Percentiles rank a stretch among this genome's conserved stretches.
Evolutionary conservation across 2,329 filamentous ascomycete species (phyloP).

Genomic region (Hypoxylon sp.): DNA sequence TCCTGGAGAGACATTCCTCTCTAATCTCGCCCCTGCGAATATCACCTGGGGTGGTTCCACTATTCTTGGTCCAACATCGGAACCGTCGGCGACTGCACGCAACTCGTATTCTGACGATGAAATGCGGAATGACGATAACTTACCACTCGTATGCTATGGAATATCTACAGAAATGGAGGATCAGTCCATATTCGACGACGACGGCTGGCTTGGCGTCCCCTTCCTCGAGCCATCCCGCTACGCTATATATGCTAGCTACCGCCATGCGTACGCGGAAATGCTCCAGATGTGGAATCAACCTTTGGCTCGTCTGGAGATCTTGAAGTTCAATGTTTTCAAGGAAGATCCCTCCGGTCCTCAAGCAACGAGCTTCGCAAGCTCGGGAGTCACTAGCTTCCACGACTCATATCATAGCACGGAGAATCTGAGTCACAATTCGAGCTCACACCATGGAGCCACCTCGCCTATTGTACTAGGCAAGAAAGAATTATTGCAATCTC

Average conservation of each 20-base stretch:
- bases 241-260: slow-evolving; percentile 70
- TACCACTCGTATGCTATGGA: slow-evolving; percentile 65
- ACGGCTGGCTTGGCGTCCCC: slow-evolving; percentile 73
- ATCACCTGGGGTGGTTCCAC: slow-evolving; percentile 67
- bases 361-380: slow-evolving; percentile 44
- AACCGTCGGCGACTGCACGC: slow-evolving; percentile 63
- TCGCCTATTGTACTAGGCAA: slow-evolving; percentile 71
- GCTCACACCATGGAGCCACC: slow-evolving; percentile 58
- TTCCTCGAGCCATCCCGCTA: slow-evolving; percentile 68
- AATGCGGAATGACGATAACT: slow-evolving; percentile 61
- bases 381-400: slow-evolving; percentile 54
- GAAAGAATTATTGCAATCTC: slow-evolving; percentile 65
- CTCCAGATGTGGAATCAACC: slow-evolving; percentile 76
- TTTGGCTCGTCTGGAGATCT: slow-evolving; percentile 73
- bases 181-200: slow-evolving; percentile 76
- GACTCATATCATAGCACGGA: slow-evolving; percentile 57
- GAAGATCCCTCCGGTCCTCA: slow-evolving; percentile 58
- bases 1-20: slow-evolving; percentile 72
- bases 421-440: slow-evolving; percentile 54
- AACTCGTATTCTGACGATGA: slow-evolving; percentile 71
- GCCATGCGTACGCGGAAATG: slow-evolving; percentile 77
- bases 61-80: slow-evolving; percentile 58
- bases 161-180: slow-evolving; percentile 71
- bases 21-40: slow-evolving; percentile 67
- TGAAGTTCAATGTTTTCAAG: slow-evolving; percentile 77